Evolutionary conservation across 1,284 basidiomycete species (phyloP), one percentile per base, ranked within the genome.

Genomic region (Golubevia sp.): DNA sequence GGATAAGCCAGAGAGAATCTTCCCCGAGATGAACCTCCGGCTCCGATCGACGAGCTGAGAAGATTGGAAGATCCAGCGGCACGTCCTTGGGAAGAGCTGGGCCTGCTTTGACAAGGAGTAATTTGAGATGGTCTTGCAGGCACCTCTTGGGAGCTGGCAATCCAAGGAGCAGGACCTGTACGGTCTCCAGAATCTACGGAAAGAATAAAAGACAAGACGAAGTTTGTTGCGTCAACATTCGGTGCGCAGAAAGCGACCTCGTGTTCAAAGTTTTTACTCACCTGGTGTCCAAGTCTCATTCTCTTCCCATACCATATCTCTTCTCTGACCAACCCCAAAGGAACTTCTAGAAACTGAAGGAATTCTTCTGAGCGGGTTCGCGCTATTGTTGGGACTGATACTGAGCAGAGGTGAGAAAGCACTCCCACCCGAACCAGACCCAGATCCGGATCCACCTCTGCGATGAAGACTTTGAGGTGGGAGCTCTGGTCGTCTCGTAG

Each of bases 141-240:
- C 4, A 59, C 64, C 26, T 77, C 73, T 56, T 68, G 74, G 21
- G 71, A 70, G 21, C 70, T 74, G 2, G 73, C 64, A 55, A 75
- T 77, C 73, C 73, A 77, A 7, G 73, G 73, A n/a, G 74, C 74
- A 21, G 73, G 74, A 49, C 67, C 63, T 23, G 44, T 23, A 49
- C 24, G 21, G 18, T 44, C 38, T 44, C 18, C 38, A 18, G 38
- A 44, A 44, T 44, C 38, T 44, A 44, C 13, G 18, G 38, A 18
- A 44, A 44, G 18, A 44, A 44, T 8, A 13, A 18, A 18, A 44
- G 38, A 44, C 13, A 44, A 13, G 38, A 44, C 13, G 18, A 44
- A 44, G 11, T 44, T 44, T 44, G 11, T 44, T n/a, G n/a, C n/a
- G n/a, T n/a, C n/a, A n/a, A n/a, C n/a, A n/a, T n/a, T n/a, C n/a